Percentiles rank a stretch among this genome's conserved stretches.
These are phyloP conservation scores for Phytophthora litchii DNA, from an alignment of 352 stramenopile genomes.

Conservation along the genomic window DNA sequence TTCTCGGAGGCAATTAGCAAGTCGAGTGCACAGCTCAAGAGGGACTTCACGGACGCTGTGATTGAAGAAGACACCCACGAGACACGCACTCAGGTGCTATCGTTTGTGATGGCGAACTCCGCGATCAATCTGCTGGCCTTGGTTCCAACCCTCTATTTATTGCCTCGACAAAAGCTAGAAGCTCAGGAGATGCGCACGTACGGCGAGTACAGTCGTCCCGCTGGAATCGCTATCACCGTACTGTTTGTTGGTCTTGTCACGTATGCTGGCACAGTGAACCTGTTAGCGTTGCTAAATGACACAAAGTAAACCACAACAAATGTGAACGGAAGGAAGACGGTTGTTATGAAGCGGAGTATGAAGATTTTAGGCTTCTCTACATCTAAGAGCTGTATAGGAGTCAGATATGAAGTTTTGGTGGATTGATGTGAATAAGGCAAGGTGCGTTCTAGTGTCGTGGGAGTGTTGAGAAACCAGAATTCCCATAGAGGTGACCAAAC, in stretches of 20 bases:
- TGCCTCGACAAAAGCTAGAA: slow-evolving; percentile 66
- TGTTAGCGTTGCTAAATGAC: slow-evolving; percentile 44
- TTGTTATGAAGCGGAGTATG: slow-evolving; percentile 14
- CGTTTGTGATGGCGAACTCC: slow-evolving; percentile 52
- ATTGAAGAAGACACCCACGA: slow-evolving; percentile 36
- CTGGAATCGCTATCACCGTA: slow-evolving; percentile 41
- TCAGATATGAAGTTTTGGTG: slow-evolving; percentile 20
- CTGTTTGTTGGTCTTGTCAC: slow-evolving; percentile 51
- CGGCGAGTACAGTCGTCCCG: slow-evolving; percentile 46
- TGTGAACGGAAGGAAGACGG: not conserved
- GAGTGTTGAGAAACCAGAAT: slow-evolving; percentile 24
- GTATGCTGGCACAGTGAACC: slow-evolving; percentile 51
- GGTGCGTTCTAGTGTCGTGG: slow-evolving; percentile 9
- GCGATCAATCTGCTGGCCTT: slow-evolving; percentile 61
- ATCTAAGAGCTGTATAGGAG: slow-evolving; percentile 8
- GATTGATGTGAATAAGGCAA: slow-evolving; percentile 25
- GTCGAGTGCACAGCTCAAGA: slow-evolving; percentile 44
- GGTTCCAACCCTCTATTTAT: slow-evolving; percentile 69
- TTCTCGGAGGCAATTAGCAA: slow-evolving; percentile 65
- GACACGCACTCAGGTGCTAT: slow-evolving; percentile 44
- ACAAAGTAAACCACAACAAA: slow-evolving; percentile 22
- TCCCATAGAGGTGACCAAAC: slow-evolving; percentile 10
- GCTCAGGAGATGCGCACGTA: slow-evolving; percentile 69
- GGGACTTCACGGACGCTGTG: slow-evolving; percentile 41
- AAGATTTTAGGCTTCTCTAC: slow-evolving; percentile 2